A percentile compares a stretch with the other conserved stretches of the same genome.
Conservation (phyloP, 805 yeast genomes). For the Ogataea nakhonphanomensis region DNA sequence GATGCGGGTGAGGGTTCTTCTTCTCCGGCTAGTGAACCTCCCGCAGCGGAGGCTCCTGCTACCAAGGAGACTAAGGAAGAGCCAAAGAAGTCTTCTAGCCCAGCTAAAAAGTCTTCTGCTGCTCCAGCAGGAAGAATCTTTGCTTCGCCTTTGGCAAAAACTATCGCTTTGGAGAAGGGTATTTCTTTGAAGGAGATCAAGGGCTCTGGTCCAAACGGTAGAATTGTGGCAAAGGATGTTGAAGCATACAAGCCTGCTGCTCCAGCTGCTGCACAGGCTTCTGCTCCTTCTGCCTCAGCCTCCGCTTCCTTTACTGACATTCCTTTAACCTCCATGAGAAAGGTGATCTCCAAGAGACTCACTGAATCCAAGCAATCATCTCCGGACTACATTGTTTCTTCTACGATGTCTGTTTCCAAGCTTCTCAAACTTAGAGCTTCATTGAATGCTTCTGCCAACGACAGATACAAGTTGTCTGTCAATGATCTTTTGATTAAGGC, state of each 20-base stretch:
- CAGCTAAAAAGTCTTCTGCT: conserved; percentile 17
- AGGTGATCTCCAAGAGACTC: conserved; percentile 86
- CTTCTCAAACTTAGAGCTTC: conserved; percentile 88
- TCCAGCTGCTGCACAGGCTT: conserved; percentile 35
- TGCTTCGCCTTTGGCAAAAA: conserved; percentile 95
- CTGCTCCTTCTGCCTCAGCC: conserved; percentile 41
- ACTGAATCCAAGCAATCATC: conserved; percentile 78
- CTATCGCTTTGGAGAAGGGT: conserved; percentile 89
- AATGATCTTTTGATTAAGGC: conserved; percentile 95
- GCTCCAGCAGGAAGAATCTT: conserved; percentile 61
- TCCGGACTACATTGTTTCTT: conserved; percentile 91
- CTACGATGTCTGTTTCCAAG: conserved; percentile 83
- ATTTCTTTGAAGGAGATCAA: conserved; percentile 76
- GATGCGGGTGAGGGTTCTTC: conserved; percentile 63
- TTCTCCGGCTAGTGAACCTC: conserved; percentile 29
- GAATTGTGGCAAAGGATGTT: conserved; percentile 88
- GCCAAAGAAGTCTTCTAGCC: conserved; percentile 5
- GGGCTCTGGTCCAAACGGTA: conserved; percentile 95
- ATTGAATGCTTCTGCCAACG: conserved; percentile 79
- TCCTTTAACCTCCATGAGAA: conserved; percentile 90
- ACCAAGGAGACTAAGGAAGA: conserved; percentile 19
- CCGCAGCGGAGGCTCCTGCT: conserved; percentile 9
- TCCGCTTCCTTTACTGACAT: conserved; percentile 69
- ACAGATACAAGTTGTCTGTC: conserved; percentile 85
- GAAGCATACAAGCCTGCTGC: conserved; percentile 60